Evolutionary conservation across 2,329 filamentous ascomycete species (phyloP).

Genomic region (Verticillium tricorpus): DNA sequence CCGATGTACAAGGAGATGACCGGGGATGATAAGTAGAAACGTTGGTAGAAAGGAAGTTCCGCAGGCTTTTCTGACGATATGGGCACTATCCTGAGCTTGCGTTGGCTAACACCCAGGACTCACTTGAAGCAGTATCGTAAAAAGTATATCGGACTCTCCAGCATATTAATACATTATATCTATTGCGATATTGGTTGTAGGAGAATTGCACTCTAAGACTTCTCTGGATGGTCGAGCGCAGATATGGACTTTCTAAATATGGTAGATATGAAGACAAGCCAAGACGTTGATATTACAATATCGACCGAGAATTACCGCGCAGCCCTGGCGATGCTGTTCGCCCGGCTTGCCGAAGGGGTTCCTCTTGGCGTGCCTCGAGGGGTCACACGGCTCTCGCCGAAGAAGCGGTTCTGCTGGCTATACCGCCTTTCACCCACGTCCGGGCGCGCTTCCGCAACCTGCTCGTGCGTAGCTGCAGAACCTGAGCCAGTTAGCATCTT

Average conservation of each 20-base stretch:
- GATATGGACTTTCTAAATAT: no score
- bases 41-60: background rate
- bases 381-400: slow-evolving; percentile 35
- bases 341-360: slow-evolving; percentile 30
- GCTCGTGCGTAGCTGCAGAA: slow-evolving; percentile 14
- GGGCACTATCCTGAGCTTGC: no score
- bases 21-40: background rate
- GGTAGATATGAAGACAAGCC: no score
- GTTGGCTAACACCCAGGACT: no score
- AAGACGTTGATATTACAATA: background rate
- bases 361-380: slow-evolving; percentile 30
- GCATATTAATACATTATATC: no score
- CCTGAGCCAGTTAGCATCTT: slow-evolving; percentile 15
- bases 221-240: no score
- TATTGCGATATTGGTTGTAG: no score
- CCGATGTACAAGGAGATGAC: background rate
- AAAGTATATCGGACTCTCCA: no score
- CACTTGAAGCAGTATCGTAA: no score
- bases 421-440: slow-evolving; percentile 21
- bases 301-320: background rate
- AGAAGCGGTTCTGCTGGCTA: slow-evolving; percentile 36
- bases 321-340: slow-evolving; percentile 5
- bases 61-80: no score
- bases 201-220: no score
- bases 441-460: slow-evolving; percentile 8